Percentiles rank a stretch among this genome's conserved stretches.
Conservation (phyloP, 2,329 filamentous ascomycete species). For the Escovopsis weberi region DNA sequence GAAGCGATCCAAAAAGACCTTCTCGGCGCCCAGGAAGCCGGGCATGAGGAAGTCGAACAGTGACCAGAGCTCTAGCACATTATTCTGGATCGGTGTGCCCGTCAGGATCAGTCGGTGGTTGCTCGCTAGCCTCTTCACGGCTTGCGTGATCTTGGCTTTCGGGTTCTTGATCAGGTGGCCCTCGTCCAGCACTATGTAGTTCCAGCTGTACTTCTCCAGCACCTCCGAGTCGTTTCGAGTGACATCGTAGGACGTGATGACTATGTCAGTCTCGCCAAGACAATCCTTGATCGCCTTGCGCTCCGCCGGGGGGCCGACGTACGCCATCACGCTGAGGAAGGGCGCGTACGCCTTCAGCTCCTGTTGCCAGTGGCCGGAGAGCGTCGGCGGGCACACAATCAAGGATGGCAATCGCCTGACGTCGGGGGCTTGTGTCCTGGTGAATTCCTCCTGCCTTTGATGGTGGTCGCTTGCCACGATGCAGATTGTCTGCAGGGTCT, state of each 20-base stretch:
- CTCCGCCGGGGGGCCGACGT: conserved; percentile 78
- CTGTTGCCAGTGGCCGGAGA: conserved; percentile 97
- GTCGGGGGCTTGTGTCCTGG: conserved; percentile 66
- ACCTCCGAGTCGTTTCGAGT: conserved; percentile 90
- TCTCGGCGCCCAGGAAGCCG: conserved; percentile 84
- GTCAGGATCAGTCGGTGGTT: conserved; percentile 95
- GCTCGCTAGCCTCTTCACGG: conserved; percentile 77
- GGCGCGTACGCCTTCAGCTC: conserved; percentile 93
- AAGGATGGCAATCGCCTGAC: conserved; percentile 71
- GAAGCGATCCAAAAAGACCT: conserved; percentile 91
- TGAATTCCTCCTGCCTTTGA: conserved; percentile 77
- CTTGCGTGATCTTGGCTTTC: conserved; percentile 86
- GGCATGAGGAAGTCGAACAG: conserved; percentile 99
- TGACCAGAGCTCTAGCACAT: conserved; percentile 93
- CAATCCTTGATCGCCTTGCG: conserved; percentile 54
- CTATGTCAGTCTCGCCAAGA: conserved; percentile 71
- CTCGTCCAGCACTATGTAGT: conserved; percentile 94
- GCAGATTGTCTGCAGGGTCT: conserved; percentile 92
- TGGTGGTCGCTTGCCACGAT: conserved; percentile 98
- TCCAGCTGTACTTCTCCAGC: conserved; percentile 76
- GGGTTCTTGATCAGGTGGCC: conserved; percentile 98
- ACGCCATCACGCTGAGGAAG: conserved; percentile 78
- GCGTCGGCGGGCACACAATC: conserved; percentile 88
- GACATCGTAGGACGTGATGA: conserved; percentile 96
- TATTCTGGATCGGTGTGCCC: conserved; percentile 95